phyloP scores from a whole-genome alignment of 202 grass and related monocot species.

The Alloteropsis angusta region DNA sequence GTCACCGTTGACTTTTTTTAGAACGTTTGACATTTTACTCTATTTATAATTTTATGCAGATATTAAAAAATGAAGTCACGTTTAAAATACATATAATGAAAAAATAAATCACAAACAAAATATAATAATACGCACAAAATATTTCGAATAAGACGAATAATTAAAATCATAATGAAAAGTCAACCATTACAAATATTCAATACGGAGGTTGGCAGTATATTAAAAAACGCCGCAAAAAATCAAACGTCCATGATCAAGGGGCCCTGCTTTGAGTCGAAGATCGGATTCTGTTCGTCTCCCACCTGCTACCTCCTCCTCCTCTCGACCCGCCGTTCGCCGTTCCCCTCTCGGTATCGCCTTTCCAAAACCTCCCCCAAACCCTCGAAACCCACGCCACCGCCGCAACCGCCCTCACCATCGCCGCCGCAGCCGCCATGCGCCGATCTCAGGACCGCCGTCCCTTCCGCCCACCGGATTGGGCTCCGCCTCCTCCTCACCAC shows the following conservation, averaged over 20 bases:
- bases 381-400: slow-evolving; percentile 2
- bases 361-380: slow-evolving; percentile 34
- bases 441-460: slow-evolving; percentile 23
- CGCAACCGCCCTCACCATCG: background rate
- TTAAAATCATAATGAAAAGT: too few relatives aligned
- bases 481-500: background rate
- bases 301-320: background rate
- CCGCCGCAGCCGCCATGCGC: background rate
- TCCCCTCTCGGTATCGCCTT: background rate
- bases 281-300: background rate
- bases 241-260: background rate
- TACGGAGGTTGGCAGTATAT: too few relatives aligned
- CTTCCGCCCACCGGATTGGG: slow-evolving; percentile 34
- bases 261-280: background rate
- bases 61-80: too few relatives aligned
- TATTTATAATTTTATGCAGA: too few relatives aligned
- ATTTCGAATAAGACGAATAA: too few relatives aligned
- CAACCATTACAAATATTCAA: too few relatives aligned
- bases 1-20: too few relatives aligned
- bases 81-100: too few relatives aligned
- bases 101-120: too few relatives aligned
- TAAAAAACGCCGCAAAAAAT: background rate
- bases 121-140: too few relatives aligned
- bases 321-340: background rate
- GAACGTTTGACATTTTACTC: too few relatives aligned